Base-by-base conservation (phyloP, 1,284 basidiomycete species). In the Rhodotorula sp. region DNA sequence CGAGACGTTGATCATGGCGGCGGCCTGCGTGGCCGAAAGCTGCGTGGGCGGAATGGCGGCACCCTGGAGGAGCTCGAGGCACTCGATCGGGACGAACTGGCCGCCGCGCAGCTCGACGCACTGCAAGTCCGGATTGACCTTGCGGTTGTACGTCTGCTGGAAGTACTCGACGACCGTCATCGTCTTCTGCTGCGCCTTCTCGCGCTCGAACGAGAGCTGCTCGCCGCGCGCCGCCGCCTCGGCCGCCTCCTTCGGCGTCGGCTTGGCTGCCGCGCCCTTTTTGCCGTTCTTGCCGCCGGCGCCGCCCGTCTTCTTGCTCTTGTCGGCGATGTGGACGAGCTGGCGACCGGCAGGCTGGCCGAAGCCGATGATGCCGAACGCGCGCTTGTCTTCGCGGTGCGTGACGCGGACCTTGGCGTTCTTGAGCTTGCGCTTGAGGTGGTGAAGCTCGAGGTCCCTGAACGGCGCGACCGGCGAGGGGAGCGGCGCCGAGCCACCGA, bases 1-100 rank as follows among this genome's bases (percentile, higher is more conserved):
- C 19, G 82, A 80, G 45, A 81, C 75, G 68, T 79, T 81, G 78
- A 83, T 83, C 81, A 84, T 83, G 66, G 48, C 44, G 17, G 70
- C n/a, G 1, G 67, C 70, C 42, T 74, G 73, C 7, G 54, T 45
- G 7, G 64, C 58, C 48, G 61, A 66, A 42, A 63, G 68, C 53
- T 54, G 61, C n/a, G 72, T 72, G 46, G 81, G 66, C 80, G 81
- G 42, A 77, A 75, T 23, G 77, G 70, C 25, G 80, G 57, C 44
- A 27, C 73, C 73, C n/a, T 66, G 44, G 23, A 74, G 62, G 46
- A 74, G 70, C 65, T 71, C 70, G 58, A 71, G 70, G 57, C 52
- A 60, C 54, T 71, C 70, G 23, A 71, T 67, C 27, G 73, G 73
- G 17, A 74, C 64, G 52, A 69, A 62, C 41, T 65, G 58, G 0